Evolutionary conservation across 768 basidiomycete genomes (phyloP).

Genomic region (Paxillus ammoniavirescens): DNA sequence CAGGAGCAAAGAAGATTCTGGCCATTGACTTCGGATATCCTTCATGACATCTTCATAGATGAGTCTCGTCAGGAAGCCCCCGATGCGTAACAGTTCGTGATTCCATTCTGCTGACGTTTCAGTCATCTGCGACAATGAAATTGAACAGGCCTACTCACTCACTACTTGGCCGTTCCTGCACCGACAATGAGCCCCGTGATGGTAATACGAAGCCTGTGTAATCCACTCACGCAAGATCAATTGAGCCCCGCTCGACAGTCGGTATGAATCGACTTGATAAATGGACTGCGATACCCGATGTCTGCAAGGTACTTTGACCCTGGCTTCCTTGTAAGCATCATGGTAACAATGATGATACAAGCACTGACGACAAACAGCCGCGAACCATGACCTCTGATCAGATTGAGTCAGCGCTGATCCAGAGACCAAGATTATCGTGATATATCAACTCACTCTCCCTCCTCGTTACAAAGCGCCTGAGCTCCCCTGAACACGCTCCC

Average conservation of each 20-base stretch:
- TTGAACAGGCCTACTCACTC: constrained; percentile 38
- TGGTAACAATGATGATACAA: background rate
- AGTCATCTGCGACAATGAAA: background rate
- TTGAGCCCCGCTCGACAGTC: constrained; percentile 91
- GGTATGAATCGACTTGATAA: constrained; percentile 86
- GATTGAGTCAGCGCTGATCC: constrained; percentile 32
- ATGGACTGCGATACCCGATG: constrained; percentile 70
- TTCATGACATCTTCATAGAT: constrained; percentile 83
- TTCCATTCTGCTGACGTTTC: constrained; percentile 68
- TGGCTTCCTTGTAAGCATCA: constrained; percentile 22
- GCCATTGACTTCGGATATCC: constrained; percentile 41
- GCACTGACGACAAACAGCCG: constrained; percentile 75
- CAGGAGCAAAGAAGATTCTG: background rate
- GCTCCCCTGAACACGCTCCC: constrained; percentile 63
- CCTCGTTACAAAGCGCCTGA: constrained; percentile 76
- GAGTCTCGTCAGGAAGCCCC: constrained; percentile 76
- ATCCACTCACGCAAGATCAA: constrained; percentile 72
- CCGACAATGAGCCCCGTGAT: background rate
- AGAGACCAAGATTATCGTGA: background rate
- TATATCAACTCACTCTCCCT: constrained; percentile 56
- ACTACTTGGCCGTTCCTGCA: constrained; percentile 80
- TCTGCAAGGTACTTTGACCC: constrained; percentile 89
- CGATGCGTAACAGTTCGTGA: constrained; percentile 77
- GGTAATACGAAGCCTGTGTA: background rate
- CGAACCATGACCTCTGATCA: constrained; percentile 44